Percentiles rank a stretch among this genome's conserved stretches.
Conservation (phyloP, 257 asterid genomes). For the Jacaranda copaia region DNA sequence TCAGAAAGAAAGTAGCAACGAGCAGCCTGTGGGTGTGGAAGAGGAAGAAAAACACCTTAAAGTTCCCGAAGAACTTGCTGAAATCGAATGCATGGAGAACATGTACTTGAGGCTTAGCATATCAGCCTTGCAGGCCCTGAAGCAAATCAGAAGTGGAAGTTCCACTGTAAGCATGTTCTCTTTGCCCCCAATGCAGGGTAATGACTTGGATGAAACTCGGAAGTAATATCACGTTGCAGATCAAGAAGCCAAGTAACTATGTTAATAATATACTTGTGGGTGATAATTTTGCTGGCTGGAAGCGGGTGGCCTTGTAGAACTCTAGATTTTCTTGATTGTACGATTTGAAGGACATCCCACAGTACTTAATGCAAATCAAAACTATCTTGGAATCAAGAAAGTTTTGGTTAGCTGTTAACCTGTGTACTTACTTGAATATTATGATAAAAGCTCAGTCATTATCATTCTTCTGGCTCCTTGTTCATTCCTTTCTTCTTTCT, state of each 20-base stretch:
- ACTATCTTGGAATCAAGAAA: neutral
- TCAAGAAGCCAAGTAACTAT: slow-evolving; percentile 38
- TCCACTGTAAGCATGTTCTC: slow-evolving; percentile 53
- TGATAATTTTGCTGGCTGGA: neutral
- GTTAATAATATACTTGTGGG: neutral
- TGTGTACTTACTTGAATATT: neutral
- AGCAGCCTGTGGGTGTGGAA: slow-evolving; percentile 34
- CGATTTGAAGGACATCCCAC: too few species aligned
- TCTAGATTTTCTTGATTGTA: neutral
- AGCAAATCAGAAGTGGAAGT: slow-evolving; percentile 51
- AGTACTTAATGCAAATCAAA: too few species aligned
- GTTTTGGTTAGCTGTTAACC: neutral
- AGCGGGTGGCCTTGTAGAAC: neutral
- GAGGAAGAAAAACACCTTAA: slow-evolving; percentile 27
- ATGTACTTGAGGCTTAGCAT: slow-evolving; percentile 44
- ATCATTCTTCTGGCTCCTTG: neutral
- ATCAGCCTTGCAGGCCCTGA: slow-evolving; percentile 50
- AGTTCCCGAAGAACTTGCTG: slow-evolving; percentile 64
- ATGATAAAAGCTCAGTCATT: neutral
- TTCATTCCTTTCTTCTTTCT: neutral
- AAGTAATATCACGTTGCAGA: slow-evolving; percentile 35
- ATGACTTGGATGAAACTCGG: slow-evolving; percentile 39
- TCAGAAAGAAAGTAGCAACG: slow-evolving; percentile 35
- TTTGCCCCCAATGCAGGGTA: slow-evolving; percentile 46
- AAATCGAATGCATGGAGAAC: slow-evolving; percentile 50